These are phyloP conservation scores for Lentinula guzmanii DNA, from an alignment of 768 basidiomycete genomes.

Conservation along the genomic window DNA sequence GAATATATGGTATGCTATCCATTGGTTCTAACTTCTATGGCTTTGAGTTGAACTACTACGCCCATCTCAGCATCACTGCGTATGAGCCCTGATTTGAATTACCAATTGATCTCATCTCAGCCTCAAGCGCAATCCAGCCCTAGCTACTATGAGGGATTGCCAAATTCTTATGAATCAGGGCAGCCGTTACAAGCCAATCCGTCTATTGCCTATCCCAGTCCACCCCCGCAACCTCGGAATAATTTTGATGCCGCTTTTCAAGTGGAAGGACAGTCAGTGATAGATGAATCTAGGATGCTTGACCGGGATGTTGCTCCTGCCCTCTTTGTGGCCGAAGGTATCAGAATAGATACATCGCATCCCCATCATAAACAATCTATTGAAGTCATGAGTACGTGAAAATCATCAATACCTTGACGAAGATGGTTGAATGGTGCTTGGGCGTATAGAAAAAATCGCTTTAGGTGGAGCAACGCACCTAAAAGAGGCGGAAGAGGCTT, in stretches of 20 bases:
- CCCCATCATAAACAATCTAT: background rate
- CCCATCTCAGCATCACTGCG: background rate
- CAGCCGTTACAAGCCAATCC: background rate
- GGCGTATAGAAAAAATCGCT: background rate
- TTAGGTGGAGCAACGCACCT: conserved; percentile 1
- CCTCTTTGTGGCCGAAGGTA: conserved; percentile 2
- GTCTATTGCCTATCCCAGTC: background rate
- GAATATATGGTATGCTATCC: background rate
- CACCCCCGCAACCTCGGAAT: background rate
- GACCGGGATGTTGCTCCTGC: conserved; percentile 1
- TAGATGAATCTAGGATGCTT: background rate
- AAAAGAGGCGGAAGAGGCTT: background rate
- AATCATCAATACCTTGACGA: background rate
- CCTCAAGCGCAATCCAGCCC: background rate
- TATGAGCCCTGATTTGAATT: background rate
- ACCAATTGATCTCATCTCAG: background rate
- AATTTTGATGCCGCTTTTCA: background rate
- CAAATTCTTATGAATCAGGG: background rate
- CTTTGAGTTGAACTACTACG: background rate
- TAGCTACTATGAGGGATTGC: conserved; percentile 2
- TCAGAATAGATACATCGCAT: background rate
- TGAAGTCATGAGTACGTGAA: background rate
- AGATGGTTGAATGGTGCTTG: background rate
- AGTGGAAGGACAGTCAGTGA: background rate
- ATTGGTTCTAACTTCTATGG: background rate